Evolutionary conservation across 257 asterid genomes (phyloP).

Genomic region (Nicotiana knightiana): DNA sequence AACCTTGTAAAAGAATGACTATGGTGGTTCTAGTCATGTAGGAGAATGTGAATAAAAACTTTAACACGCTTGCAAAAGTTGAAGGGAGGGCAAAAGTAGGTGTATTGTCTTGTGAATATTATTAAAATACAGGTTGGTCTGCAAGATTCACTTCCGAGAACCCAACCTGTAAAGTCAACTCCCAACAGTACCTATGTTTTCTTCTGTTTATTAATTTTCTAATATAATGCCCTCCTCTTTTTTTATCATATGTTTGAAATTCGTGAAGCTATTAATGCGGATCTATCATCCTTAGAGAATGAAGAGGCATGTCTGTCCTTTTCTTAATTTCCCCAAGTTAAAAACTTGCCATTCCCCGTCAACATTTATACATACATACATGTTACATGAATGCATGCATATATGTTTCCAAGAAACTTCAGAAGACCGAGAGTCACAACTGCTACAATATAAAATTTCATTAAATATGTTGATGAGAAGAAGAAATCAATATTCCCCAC

Average conservation of each 20-base stretch:
- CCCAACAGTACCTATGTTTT: conserved; percentile 51
- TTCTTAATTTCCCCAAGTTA: background rate
- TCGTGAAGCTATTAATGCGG: conserved; percentile 64
- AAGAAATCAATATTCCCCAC: conserved; percentile 21
- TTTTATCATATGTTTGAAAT: conserved; percentile 14
- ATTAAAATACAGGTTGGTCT: conserved; percentile 16
- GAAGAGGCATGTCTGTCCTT: conserved; percentile 44
- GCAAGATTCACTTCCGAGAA: conserved; percentile 13
- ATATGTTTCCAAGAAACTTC: conserved; percentile 2
- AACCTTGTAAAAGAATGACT: background rate
- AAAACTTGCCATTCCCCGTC: background rate
- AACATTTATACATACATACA: background rate
- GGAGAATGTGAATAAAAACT: background rate
- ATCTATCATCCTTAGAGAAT: conserved; percentile 38
- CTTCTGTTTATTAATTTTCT: conserved; percentile 23
- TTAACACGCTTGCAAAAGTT: background rate
- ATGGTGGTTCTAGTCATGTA: background rate
- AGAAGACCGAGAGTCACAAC: conserved; percentile 30
- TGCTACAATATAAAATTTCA: conserved; percentile 23
- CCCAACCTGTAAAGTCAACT: conserved; percentile 72
- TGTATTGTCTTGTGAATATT: conserved; percentile 7
- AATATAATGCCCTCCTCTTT: background rate
- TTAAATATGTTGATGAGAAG: conserved; percentile 9
- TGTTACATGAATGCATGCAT: background rate
- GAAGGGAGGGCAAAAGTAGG: background rate